Evolutionary conservation across 176 grass and related monocot genomes (phyloP), one percentile per base, ranked within the genome.

Genomic region (Rhynchospora pubera): DNA sequence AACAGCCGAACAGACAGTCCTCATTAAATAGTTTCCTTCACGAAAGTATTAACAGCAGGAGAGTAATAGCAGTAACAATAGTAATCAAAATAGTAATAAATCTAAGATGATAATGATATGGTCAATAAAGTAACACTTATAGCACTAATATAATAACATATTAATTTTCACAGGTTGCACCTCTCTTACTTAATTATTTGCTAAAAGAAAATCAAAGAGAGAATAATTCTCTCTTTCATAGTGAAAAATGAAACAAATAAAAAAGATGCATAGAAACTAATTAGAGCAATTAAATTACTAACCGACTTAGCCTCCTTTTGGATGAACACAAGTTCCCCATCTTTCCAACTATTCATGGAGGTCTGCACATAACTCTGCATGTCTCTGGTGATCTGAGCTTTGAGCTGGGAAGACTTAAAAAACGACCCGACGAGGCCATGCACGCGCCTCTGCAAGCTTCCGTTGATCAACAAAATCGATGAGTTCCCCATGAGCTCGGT

Each of bases 401-500:
- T 99, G 77, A 99, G 84, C 56, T 86, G 84, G 18, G 87, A 13
- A 21, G 96, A 99, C 86, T 95, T 99, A 89, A 99, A 92, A 87
- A 99, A 95, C 42, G 93, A 55, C 53, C 91, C 96, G 51, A 95
- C 79, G 19, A 99, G 92, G 64, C 96, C 96, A 65, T 99, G 96
- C 5, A 99, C 91, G 46, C 91, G 85, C 0, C 89, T 84, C 82
- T 95, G 93, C 62, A 99, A 89, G 84, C 79, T 83, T 47, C 93
- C 89, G 76, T 93, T 95, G 91, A 99, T 89, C 74, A 99, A 34
- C 7, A 99, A 84, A 81, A 99, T 99, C 82, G 96, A 99, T 13
- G 96, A 99, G 82, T 99, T 89, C 18, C 96, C 96, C 96, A 99
- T 95, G 23, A 99, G 88, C 79, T 95, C 92, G 16, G 87, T 99